Evolutionary conservation across 2,329 filamentous ascomycete species (phyloP), one percentile per base, ranked within the genome.

Genomic region (Colletotrichum sansevieriae): DNA sequence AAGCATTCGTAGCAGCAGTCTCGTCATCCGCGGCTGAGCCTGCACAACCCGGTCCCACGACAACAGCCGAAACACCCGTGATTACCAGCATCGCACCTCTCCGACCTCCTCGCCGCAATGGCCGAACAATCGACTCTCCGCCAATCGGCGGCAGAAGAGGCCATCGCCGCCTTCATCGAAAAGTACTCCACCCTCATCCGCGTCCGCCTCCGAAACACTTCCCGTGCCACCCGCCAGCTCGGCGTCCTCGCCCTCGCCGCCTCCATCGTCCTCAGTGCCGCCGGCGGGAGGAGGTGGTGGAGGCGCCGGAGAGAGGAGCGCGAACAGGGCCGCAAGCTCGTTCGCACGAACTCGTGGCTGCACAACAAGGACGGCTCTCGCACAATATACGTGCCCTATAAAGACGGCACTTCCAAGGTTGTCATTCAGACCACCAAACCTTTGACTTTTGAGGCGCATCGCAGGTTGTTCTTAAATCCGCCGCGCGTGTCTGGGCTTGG

Each of bases 381-480:
- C 63, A 97, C 94, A 13, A 96, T 99, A 67, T 98, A 96, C 76
- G 96, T 99, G 33, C 95, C 95, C 2, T 96, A 97, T 80, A 94
- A 93, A 79, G 88, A 94, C 73, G 86, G 90, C 62, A 97, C 94
- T 2, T 92, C 94, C 73, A 97, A 97, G 79, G 95, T 99, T 55
- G 91, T 92, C 65, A 98, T 99, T 71, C 86, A 93, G 76, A 91
- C 92, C 6, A 99, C 95, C 33, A 98, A 98, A 77, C 89, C 90
- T 20, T 92, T 95, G 41, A 99, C 96, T 0, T 99, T 98, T 77
- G 95, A 99, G 84, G 97, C 96, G 6, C 96, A 99, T 81, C 89
- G 96, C 35, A 88, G 97, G 29, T 85, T 99, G 35, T 99, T 99
- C 78, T 84, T 99, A 55, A 96, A 97, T 75, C 95, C 95, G 1